These are phyloP conservation scores for Pythium pyrilobum DNA, from an alignment of 352 stramenopile species.

Conservation along the genomic window DNA sequence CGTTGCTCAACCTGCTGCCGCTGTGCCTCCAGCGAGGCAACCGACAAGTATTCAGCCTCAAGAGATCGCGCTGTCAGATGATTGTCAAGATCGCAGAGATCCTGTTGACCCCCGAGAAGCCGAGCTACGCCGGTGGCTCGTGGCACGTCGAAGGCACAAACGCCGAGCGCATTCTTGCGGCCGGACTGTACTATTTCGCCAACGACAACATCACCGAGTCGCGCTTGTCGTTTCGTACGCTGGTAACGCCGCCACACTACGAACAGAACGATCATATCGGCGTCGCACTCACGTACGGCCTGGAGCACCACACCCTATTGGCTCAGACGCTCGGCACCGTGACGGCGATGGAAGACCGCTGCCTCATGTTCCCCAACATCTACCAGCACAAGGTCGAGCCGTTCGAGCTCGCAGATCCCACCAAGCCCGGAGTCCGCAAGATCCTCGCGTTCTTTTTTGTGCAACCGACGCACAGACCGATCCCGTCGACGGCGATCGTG, in stretches of 20 bases:
- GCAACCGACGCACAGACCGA: constrained; percentile 2
- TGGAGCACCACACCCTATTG: neutral
- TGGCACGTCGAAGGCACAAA: constrained; percentile 26
- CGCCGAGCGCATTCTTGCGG: constrained; percentile 25
- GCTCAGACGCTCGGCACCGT: constrained; percentile 18
- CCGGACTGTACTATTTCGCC: constrained; percentile 27
- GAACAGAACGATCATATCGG: constrained; percentile 6
- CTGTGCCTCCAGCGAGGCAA: constrained; percentile 10
- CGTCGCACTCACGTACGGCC: constrained; percentile 10
- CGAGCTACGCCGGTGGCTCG: constrained; percentile 13
- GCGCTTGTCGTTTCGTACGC: constrained; percentile 17
- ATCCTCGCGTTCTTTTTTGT: constrained; percentile 28
- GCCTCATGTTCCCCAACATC: constrained; percentile 27
- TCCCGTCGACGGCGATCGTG: constrained; percentile 19
- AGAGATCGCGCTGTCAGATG: constrained; percentile 18
- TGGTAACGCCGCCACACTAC: constrained; percentile 6
- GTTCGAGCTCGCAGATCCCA: constrained; percentile 20
- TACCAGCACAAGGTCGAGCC: constrained; percentile 24
- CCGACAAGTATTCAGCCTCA: constrained; percentile 6
- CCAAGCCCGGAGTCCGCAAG: constrained; percentile 16
- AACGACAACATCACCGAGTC: constrained; percentile 24
- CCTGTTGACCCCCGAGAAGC: constrained; percentile 23
- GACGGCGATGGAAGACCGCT: constrained; percentile 6
- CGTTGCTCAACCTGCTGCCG: neutral
- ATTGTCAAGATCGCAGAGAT: constrained; percentile 28